A percentile compares a stretch with the other conserved stretches of the same genome.
These are phyloP conservation scores for Candida nonsorbophila DNA, from an alignment of 805 yeast genomes.

Conservation along the genomic window DNA sequence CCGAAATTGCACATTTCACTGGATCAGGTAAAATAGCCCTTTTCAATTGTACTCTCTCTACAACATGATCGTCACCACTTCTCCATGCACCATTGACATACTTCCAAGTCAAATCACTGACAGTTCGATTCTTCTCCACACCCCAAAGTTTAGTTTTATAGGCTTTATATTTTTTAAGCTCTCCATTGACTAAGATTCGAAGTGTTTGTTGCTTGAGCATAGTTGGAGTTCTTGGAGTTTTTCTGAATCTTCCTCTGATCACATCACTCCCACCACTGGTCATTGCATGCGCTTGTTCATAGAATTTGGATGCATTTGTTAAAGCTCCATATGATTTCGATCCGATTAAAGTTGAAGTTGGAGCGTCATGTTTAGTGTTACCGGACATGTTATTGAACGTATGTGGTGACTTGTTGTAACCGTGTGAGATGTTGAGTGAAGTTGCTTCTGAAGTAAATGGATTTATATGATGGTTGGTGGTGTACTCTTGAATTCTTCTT, in stretches of 20 bases:
- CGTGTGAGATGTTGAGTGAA: conserved; percentile 12
- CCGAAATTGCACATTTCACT: conserved; percentile 23
- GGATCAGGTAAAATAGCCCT: too few species aligned
- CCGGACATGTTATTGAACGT: conserved; percentile 26
- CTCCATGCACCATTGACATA: conserved; percentile 70
- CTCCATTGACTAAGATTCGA: conserved; percentile 58
- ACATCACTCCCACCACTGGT: conserved; percentile 34
- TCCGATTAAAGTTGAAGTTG: conserved; percentile 24
- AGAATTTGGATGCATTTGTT: conserved; percentile 19
- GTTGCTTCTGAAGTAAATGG: conserved; percentile 14
- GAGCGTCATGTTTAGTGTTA: conserved; percentile 29
- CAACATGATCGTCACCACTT: conserved; percentile 72
- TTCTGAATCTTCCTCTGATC: conserved; percentile 58
- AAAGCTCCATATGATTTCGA: conserved; percentile 32
- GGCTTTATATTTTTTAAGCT: conserved; percentile 49
- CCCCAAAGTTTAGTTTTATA: conserved; percentile 91
- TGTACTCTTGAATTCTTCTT: conserved; percentile 41
- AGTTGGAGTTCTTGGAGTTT: conserved; percentile 41
- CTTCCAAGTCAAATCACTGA: conserved; percentile 57
- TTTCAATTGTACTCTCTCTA: conserved; percentile 46
- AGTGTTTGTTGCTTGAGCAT: conserved; percentile 53
- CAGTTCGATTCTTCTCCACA: conserved; percentile 58
- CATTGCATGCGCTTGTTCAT: conserved; percentile 20
- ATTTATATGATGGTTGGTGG: conserved; percentile 16
- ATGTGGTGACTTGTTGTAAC: conserved; percentile 30